Evolutionary conservation across 768 basidiomycete species (phyloP).

Genomic region (Royoungia palumana): DNA sequence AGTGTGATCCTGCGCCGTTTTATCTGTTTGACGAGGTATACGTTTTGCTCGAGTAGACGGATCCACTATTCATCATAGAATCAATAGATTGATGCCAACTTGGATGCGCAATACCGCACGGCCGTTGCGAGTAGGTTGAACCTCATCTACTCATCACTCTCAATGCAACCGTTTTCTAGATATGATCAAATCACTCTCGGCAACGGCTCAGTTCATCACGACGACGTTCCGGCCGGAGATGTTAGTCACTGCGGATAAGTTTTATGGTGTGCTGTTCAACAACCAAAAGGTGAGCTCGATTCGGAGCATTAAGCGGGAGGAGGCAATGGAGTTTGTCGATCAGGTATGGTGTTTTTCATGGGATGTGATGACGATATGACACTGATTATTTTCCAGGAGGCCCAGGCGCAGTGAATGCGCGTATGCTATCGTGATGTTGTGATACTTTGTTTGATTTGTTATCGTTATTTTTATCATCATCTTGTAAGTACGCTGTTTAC

Average conservation of each 20-base stretch:
- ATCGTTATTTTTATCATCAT: slow-evolving; percentile 25
- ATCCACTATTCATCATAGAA: not conserved
- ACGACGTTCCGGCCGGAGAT: slow-evolving; percentile 99
- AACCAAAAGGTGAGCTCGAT: slow-evolving; percentile 94
- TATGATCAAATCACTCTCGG: slow-evolving; percentile 91
- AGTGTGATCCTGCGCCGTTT: slow-evolving; percentile 98
- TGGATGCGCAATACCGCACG: slow-evolving; percentile 96
- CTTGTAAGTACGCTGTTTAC: slow-evolving; percentile 1
- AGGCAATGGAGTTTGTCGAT: slow-evolving; percentile 94
- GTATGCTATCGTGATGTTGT: not conserved
- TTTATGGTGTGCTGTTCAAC: slow-evolving; percentile 96
- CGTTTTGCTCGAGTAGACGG: not conserved
- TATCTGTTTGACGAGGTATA: slow-evolving; percentile 95
- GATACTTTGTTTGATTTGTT: not conserved
- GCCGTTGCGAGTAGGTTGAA: slow-evolving; percentile 80
- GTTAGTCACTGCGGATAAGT: slow-evolving; percentile 92
- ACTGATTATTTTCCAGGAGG: slow-evolving; percentile 34
- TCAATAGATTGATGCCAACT: slow-evolving; percentile 87
- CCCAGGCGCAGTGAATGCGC: slow-evolving; percentile 40
- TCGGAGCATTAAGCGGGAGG: slow-evolving; percentile 79
- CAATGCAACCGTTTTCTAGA: slow-evolving; percentile 12
- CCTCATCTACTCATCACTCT: slow-evolving; percentile 36
- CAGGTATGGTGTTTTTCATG: slow-evolving; percentile 45
- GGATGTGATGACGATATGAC: not conserved
- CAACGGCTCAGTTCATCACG: slow-evolving; percentile 92